phyloP scores from a whole-genome alignment of 441 rosid genomes.

The Adansonia madagascariensis region DNA sequence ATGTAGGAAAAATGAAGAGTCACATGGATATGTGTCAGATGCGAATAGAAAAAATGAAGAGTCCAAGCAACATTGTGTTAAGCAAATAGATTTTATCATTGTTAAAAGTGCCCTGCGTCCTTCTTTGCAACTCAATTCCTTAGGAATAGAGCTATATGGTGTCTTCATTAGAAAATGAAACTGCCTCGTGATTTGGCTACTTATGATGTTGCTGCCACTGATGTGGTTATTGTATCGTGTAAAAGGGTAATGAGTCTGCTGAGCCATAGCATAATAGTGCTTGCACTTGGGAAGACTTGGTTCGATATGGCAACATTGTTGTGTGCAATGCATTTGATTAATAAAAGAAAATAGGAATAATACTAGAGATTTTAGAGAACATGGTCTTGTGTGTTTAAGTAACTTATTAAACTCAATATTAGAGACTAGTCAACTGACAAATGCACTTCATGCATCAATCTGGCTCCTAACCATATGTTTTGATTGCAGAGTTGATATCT shows the following conservation, averaged over 20 bases:
- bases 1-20: too few relatives aligned
- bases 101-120: neutral
- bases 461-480: slow-evolving; percentile 22
- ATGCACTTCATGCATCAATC: slow-evolving; percentile 1
- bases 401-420: neutral
- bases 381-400: neutral
- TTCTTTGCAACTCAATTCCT: neutral
- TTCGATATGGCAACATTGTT: neutral
- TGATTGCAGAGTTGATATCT: slow-evolving; percentile 78
- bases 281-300: neutral
- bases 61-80: neutral
- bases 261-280: neutral
- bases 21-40: too few relatives aligned
- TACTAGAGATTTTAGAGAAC: neutral
- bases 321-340: neutral
- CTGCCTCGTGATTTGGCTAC: neutral
- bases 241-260: neutral
- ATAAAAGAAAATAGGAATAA: neutral
- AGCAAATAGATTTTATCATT: neutral
- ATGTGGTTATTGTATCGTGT: neutral
- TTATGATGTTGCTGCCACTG: neutral
- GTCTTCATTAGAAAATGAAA: slow-evolving; percentile 1
- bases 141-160: neutral
- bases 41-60: neutral
- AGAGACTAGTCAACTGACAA: neutral